These are phyloP conservation scores for Beverwykella pulmonaria DNA, from an alignment of 495 filamentous ascomycete genomes.

Conservation along the genomic window DNA sequence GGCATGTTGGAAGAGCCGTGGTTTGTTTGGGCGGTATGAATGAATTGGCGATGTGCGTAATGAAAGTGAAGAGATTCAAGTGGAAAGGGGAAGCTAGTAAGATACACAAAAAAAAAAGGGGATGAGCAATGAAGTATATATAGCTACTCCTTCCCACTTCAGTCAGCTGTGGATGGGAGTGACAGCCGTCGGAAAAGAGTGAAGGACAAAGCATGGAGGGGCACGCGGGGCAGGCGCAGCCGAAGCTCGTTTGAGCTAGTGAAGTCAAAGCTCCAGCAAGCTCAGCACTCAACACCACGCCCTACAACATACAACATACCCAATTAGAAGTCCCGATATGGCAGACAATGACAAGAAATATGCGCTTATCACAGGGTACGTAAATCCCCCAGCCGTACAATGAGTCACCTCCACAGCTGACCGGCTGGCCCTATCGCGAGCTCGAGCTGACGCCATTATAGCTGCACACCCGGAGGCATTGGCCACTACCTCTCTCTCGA, in stretches of 20 bases:
- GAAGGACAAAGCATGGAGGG: too few relatives aligned
- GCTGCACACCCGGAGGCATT: conserved; percentile 61
- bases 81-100: too few relatives aligned
- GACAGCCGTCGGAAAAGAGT: too few relatives aligned
- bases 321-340: conserved; percentile 13
- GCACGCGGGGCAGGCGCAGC: neutral
- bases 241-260: neutral
- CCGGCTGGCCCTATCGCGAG: neutral
- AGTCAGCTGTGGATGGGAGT: neutral
- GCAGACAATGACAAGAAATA: conserved; percentile 17
- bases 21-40: neutral
- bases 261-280: neutral
- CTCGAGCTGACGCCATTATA: conserved; percentile 32
- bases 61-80: too few relatives aligned
- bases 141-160: neutral
- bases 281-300: neutral
- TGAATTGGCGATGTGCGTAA: too few relatives aligned
- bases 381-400: neutral
- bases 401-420: neutral
- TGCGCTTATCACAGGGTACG: conserved; percentile 37
- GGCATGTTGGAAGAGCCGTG: neutral
- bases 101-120: neutral
- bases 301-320: neutral
- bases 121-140: neutral
- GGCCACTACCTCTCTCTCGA: conserved; percentile 61